Percentiles rank a stretch among this genome's conserved stretches.
Evolutionary conservation across 2,329 filamentous ascomycete genomes (phyloP).

Genomic region (Ilyonectria mors-panacis): DNA sequence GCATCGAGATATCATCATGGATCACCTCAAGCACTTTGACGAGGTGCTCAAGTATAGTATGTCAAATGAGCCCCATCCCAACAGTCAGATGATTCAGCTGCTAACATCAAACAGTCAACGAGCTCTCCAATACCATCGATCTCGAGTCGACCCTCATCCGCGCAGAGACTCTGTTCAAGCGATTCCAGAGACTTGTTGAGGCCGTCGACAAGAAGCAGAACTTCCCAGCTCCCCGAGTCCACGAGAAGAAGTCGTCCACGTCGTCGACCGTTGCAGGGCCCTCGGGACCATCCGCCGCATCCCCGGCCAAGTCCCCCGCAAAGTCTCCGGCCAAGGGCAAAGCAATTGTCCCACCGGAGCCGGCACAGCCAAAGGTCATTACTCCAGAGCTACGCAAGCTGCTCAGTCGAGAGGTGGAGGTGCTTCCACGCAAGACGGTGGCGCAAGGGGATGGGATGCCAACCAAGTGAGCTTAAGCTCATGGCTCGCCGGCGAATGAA

Average conservation of each 20-base stretch:
- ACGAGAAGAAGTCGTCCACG: slow-evolving; percentile 35
- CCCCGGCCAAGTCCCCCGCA: slow-evolving; percentile 28
- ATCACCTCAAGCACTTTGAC: slow-evolving; percentile 93
- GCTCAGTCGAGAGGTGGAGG: slow-evolving; percentile 64
- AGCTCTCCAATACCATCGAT: slow-evolving; percentile 94
- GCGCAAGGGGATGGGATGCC: slow-evolving; percentile 56
- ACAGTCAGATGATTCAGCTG: background rate
- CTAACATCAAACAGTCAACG: slow-evolving; percentile 78
- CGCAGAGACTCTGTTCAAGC: slow-evolving; percentile 89
- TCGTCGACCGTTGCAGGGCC: slow-evolving; percentile 32
- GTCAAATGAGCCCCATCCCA: slow-evolving; percentile 49
- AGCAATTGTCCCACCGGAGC: slow-evolving; percentile 51
- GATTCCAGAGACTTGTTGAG: slow-evolving; percentile 90
- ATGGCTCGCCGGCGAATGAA: background rate
- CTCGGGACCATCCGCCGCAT: slow-evolving; percentile 28
- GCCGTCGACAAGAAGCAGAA: slow-evolving; percentile 92
- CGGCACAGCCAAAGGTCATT: slow-evolving; percentile 62
- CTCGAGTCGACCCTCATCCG: slow-evolving; percentile 87
- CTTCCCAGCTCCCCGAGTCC: slow-evolving; percentile 73
- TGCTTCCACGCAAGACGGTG: slow-evolving; percentile 57
- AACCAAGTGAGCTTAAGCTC: slow-evolving; percentile 38
- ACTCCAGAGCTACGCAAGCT: slow-evolving; percentile 71
- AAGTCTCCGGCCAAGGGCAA: slow-evolving; percentile 53
- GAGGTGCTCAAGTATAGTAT: slow-evolving; percentile 96
- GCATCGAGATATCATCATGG: slow-evolving; percentile 96